Evolutionary conservation across 2,329 filamentous ascomycete species (phyloP), one percentile per base, ranked within the genome.

Genomic region (Xylaria sp.): DNA sequence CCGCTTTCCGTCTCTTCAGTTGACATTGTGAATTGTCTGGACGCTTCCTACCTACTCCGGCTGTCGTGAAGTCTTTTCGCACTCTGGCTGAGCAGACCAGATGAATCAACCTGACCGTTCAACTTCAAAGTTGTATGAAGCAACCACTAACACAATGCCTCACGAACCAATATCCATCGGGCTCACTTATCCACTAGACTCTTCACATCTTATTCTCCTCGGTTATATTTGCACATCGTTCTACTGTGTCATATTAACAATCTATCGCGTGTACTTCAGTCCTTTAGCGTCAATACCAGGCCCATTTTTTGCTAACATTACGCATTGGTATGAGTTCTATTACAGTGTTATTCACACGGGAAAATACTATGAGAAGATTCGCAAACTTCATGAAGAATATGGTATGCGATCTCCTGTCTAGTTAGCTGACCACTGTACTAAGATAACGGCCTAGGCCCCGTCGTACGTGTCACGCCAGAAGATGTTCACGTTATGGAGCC

Each of bases 301-400:
- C 7, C 55, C 55, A n/a, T 18, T 59, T n/a, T 55, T 65, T 12
- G 63, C 63, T 23, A 59, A 52, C n/a, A 6, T 37, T 15, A 65
- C 63, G 8, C 46, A 65, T 46, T 65, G 63, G 63, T 65, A 65
- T 37, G 63, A 65, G 15, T 65, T 65, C 23, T 65, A 65, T 25
- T 65, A 65, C 25, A 59, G 59, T 15, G 63, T 65, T n/a, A 25
- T 59, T 23, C 55, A 59, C 13, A 52, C 46, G 6, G 63, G 55
- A 34, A 65, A 59, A 37, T 65, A 65, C 37, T 65, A 65, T 25
- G 37, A 59, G 18, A 65, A 44, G 18, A 59, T 65, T 44, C 46
- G 63, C 23, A 55, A 65, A 12, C 12, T 65, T 4, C 63, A 65
- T 13, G 34, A 52, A 0, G 23, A 52, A 5, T 65, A 65, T 37